Base-by-base conservation (phyloP, 192 early-diverging fungal genomes). In the Lobosporangium transversale region DNA sequence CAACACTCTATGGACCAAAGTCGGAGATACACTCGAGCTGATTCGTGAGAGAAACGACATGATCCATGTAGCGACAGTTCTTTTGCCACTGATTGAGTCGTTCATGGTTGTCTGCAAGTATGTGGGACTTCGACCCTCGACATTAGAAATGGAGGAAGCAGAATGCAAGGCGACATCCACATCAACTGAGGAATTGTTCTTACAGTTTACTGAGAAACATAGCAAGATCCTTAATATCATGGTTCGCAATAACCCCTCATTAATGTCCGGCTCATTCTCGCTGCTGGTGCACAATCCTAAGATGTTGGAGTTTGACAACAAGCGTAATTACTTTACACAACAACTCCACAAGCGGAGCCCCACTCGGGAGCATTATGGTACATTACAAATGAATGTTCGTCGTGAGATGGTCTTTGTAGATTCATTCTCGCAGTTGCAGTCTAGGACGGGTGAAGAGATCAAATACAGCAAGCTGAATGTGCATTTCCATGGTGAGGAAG, bases 291-390 rank as follows among this genome's bases (percentile, higher is more conserved):
- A 93, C 59, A 98, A 97, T 69, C 95, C 96, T 50, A 97, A 96
- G 69, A 94, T 98, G 64, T 84, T 99, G 43, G 96, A 99, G 66
- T 99, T 99, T 83, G 97, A 99, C 85, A 99, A 98, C 86, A 99
- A 99, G 84, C 88, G 96, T 23, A 95, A 96, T 65, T 99, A 97
- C 85, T 99, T 99, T 78, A 90, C 87, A 58, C 95, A 96, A 76
- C 94, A 96, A 58, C 84, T 99, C 51, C 96, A 96, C 79, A 95
- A 97, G 79, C 89, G 93, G 45, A 83, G 81, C 50, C 75, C 59
- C 15, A 53, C 53, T 43, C 82, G 90, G 18, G 84, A 89, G 23
- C 84, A 89, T 68, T 92, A 90, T 68, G 86, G 90, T 9, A 79
- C 88, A 4, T 76, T 99, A 52, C 90, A 92, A 53, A 86, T 99